phyloP scores from a whole-genome alignment of 441 rosid species.

The Geranium incanum region DNA sequence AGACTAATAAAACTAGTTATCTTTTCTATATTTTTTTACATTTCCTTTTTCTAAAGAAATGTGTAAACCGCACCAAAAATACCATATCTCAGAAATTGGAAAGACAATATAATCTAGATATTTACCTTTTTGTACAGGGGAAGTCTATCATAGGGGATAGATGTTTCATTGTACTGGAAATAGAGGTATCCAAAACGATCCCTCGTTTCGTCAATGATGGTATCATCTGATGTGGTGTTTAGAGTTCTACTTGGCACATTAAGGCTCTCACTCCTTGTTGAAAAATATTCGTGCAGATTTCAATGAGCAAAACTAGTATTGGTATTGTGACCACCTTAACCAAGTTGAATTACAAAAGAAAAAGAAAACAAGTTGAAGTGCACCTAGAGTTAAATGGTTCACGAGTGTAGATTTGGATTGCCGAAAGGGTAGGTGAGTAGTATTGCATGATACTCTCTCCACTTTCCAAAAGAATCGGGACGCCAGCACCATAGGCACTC shows the following conservation, averaged over 20 bases:
- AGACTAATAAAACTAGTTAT: background rate
- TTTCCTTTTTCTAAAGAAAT: background rate
- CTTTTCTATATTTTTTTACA: background rate
- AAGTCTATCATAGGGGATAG: background rate
- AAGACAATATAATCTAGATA: background rate
- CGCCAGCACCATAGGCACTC: slow-evolving; percentile 8
- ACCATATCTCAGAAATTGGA: background rate
- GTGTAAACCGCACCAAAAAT: background rate
- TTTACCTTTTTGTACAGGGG: background rate
- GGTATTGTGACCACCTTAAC: background rate
- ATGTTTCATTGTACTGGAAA: slow-evolving; percentile 7
- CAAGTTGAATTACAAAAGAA: background rate
- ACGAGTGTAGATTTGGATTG: slow-evolving; percentile 5
- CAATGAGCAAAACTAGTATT: background rate
- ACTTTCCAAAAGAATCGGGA: slow-evolving; percentile 6
- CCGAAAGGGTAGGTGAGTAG: slow-evolving; percentile 7
- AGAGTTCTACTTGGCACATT: background rate
- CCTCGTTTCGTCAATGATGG: background rate
- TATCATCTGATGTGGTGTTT: background rate
- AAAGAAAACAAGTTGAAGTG: background rate
- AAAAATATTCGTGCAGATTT: background rate
- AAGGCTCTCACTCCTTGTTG: background rate
- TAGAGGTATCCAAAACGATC: background rate
- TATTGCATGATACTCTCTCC: slow-evolving; percentile 8
- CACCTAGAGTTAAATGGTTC: background rate